These are phyloP conservation scores for Aspergillus taichungensis DNA, from an alignment of 495 filamentous ascomycete species.

Conservation along the genomic window DNA sequence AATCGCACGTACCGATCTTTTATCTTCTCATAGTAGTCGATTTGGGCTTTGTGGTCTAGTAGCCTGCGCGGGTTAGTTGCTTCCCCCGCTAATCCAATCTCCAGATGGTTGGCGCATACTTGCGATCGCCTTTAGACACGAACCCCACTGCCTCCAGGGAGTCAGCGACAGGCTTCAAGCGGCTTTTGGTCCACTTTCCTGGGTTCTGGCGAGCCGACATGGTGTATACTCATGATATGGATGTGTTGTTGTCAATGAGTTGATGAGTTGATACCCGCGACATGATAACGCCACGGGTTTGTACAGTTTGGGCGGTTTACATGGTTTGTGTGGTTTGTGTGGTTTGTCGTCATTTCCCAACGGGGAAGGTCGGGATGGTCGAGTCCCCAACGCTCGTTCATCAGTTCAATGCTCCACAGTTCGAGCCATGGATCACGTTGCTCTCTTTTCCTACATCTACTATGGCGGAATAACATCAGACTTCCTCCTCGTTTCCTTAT, in stretches of 20 bases:
- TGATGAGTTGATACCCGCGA: neutral
- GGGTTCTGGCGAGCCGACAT: conserved; percentile 14
- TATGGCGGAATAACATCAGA: too few relatives aligned
- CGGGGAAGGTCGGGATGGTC: too few relatives aligned
- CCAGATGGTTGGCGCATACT: conserved; percentile 30
- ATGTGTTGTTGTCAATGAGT: neutral
- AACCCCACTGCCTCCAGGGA: conserved; percentile 69
- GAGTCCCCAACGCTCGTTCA: too few relatives aligned
- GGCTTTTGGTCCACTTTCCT: conserved; percentile 37
- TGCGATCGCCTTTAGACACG: conserved; percentile 80
- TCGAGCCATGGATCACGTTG: too few relatives aligned
- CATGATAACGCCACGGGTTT: too few relatives aligned
- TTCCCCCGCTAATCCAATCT: conserved; percentile 3
- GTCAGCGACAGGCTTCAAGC: conserved; percentile 67
- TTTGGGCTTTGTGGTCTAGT: conserved; percentile 64
- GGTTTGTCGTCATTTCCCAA: neutral
- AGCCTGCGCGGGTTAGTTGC: conserved; percentile 44
- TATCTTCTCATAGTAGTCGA: conserved; percentile 78
- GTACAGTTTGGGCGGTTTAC: neutral
- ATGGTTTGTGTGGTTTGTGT: neutral
- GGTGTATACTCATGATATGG: neutral
- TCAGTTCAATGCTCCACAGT: too few relatives aligned
- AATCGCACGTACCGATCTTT: conserved; percentile 80
- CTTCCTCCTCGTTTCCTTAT: too few relatives aligned
- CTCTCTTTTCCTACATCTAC: too few relatives aligned